Base-by-base conservation (phyloP, 257 asterid genomes). In the Petunia secreta region DNA sequence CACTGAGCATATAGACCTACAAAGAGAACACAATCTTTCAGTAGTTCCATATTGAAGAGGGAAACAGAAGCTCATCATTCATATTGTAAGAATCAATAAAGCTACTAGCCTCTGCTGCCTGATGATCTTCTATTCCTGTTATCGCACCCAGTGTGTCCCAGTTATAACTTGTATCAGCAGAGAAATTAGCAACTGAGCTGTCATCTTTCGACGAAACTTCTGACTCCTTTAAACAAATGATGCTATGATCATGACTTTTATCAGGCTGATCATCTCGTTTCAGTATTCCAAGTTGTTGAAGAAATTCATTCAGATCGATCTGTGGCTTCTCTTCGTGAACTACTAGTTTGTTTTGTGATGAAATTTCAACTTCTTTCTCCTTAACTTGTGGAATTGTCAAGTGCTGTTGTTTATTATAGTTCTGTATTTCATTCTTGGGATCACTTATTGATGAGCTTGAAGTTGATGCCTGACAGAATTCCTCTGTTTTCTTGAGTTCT, bases 241-340 rank as follows among this genome's bases (percentile, higher is more conserved):
- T 79, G 4, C 63, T 76, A 59, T 84, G 75, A n/a, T 40, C 84
- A 15, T 83, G 50, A 8, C 9, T 63, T 75, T 43, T 67, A 80
- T 82, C 86, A 52, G 90, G 80, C 66, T 80, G 87, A 78, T 89
- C 89, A 1, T 90, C 91, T 63, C 85, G 78, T 76, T 92, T 90
- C 79, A 95, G 83, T 68, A 95, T 90, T 82, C 99, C 99, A 9
- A 93, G 36, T 83, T 95, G 98, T 89, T 93, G 95, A 50, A 95
- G 94, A 69, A 95, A 95, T 64, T 95, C 99, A 73, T 91, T 92
- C 68, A 95, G 95, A 82, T 95, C 99, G 68, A 93, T 88, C 88
- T 95, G 99, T 60, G 98, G 99, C 91, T 92, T 93, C 78, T 86
- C 91, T 67, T 83, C 87, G 8, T 78, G 84, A 80, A 86, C 65